These are phyloP conservation scores for Pugionium cornutum DNA, from an alignment of 345 rosid species.

Conservation along the genomic window DNA sequence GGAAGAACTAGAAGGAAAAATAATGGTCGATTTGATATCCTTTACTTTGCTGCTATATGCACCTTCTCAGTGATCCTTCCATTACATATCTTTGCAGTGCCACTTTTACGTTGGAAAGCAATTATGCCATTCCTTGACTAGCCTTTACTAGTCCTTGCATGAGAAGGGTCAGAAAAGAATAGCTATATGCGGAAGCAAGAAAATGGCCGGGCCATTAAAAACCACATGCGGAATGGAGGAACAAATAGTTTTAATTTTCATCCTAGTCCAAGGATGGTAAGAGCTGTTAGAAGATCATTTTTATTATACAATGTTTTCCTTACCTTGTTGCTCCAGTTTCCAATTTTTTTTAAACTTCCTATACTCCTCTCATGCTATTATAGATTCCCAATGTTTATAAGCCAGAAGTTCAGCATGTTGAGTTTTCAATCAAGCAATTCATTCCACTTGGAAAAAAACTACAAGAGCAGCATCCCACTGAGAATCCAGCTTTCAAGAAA, in stretches of 20 bases:
- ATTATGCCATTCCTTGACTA: slow-evolving; percentile 55
- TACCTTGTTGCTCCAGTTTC: slow-evolving; percentile 3
- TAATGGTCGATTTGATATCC: slow-evolving; percentile 98
- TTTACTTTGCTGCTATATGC: slow-evolving; percentile 39
- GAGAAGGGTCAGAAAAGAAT: slow-evolving; percentile 88
- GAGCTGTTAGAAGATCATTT: slow-evolving; percentile 40
- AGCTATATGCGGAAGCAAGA: slow-evolving; percentile 89
- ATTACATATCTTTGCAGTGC: slow-evolving; percentile 9
- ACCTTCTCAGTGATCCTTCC: slow-evolving; percentile 9
- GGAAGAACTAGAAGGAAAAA: slow-evolving; percentile 97
- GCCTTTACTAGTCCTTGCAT: slow-evolving; percentile 84
- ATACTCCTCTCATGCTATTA: slow-evolving; percentile 32
- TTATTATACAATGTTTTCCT: slow-evolving; percentile 19
- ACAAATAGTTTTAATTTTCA: slow-evolving; percentile 81
- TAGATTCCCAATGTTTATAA: slow-evolving; percentile 85
- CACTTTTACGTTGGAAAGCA: neutral
- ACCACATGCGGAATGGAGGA: slow-evolving; percentile 86
- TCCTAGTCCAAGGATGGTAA: slow-evolving; percentile 95
- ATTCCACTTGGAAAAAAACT: slow-evolving; percentile 80
- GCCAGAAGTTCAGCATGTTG: slow-evolving; percentile 77
- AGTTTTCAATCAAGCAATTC: slow-evolving; percentile 71
- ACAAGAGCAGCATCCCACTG: slow-evolving; percentile 44
- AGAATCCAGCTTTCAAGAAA: slow-evolving; percentile 48
- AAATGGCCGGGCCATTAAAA: slow-evolving; percentile 59
- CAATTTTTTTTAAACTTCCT: slow-evolving; percentile 1